Conservation (phyloP, 2,329 filamentous ascomycete species). For the Gaeumannomyces tritici region DNA sequence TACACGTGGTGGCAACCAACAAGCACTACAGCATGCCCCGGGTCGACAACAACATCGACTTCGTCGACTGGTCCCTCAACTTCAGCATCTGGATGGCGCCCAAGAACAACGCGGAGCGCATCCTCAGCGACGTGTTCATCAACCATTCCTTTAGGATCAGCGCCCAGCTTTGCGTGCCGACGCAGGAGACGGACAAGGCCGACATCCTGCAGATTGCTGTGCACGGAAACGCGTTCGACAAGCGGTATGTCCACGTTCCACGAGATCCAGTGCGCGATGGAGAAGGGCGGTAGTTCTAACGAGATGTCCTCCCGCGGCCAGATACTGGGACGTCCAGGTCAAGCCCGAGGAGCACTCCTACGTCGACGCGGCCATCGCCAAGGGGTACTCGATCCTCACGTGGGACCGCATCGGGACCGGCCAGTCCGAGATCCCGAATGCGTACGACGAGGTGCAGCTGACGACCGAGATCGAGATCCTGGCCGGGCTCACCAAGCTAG, state of each 20-base stretch:
- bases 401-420: slow-evolving; percentile 28
- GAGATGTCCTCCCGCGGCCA: too few species aligned
- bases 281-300: too few species aligned
- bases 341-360: slow-evolving; percentile 22
- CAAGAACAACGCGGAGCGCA: slow-evolving; percentile 4
- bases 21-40: neutral
- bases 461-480: slow-evolving; percentile 28
- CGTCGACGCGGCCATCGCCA: slow-evolving; percentile 21
- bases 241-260: neutral
- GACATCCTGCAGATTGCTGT: slow-evolving; percentile 25
- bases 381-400: slow-evolving; percentile 27
- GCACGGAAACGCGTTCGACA: slow-evolving; percentile 16
- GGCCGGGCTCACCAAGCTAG: slow-evolving; percentile 22
- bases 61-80: slow-evolving; percentile 5
- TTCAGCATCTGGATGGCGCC: slow-evolving; percentile 8
- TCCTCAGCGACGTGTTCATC: slow-evolving; percentile 8
- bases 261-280: too few species aligned
- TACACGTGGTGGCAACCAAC: too few species aligned
- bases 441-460: slow-evolving; percentile 26
- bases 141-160: slow-evolving; percentile 5
- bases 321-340: slow-evolving; percentile 21
- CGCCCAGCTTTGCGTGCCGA: slow-evolving; percentile 11
- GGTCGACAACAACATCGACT: neutral
- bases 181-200: neutral
- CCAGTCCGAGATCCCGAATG: slow-evolving; percentile 23